phyloP scores from a whole-genome alignment of 1,284 basidiomycete species.

The Agaricales sp. region DNA sequence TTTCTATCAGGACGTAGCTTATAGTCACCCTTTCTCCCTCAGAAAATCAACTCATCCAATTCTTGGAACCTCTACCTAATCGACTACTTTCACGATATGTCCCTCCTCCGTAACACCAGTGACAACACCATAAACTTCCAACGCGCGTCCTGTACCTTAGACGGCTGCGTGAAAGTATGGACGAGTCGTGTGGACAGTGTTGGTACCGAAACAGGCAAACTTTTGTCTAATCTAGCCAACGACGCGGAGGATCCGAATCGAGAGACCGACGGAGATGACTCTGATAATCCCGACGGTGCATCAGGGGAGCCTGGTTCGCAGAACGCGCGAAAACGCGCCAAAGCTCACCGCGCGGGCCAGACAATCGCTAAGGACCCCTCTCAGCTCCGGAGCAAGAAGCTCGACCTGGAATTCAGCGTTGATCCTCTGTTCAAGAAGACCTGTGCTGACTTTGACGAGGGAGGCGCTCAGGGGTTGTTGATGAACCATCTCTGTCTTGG shows the following conservation, averaged over 20 bases:
- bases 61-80: constrained; percentile 98
- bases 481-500: constrained; percentile 86
- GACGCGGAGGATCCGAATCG: constrained; percentile 47
- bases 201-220: constrained; percentile 93
- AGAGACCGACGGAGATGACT: constrained; percentile 50
- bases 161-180: constrained; percentile 99
- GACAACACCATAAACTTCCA: constrained; percentile 98
- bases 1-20: background rate
- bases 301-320: constrained; percentile 24
- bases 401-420: constrained; percentile 91
- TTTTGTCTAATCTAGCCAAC: constrained; percentile 84
- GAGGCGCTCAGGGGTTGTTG: constrained; percentile 87
- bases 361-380: constrained; percentile 79
- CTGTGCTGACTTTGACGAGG: constrained; percentile 97
- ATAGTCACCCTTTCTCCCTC: background rate
- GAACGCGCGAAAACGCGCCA: constrained; percentile 48
- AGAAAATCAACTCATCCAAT: constrained; percentile 99
- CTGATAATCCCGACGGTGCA: constrained; percentile 55
- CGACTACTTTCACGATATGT: constrained; percentile 99
- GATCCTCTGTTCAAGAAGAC: constrained; percentile 98
- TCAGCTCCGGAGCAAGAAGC: constrained; percentile 85
- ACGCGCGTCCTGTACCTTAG: constrained; percentile 94
- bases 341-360: constrained; percentile 58
- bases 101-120: constrained; percentile 82
- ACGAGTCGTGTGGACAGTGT: constrained; percentile 96